These are phyloP conservation scores for Lentinula raphanica DNA, from an alignment of 768 basidiomycete genomes.

Conservation along the genomic window DNA sequence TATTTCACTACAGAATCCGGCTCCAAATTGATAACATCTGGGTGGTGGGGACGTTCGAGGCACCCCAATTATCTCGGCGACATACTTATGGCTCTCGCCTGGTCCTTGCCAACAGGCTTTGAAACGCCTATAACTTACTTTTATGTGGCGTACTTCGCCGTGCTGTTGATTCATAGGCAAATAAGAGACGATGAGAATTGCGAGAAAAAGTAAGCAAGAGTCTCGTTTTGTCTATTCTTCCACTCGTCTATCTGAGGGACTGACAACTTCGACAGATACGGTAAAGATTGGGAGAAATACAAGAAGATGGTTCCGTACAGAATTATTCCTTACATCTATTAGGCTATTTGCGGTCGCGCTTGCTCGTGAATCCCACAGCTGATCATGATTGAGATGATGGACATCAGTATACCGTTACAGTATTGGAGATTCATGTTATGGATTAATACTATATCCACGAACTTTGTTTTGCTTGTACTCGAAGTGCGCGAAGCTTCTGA, in stretches of 20 bases:
- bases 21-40: conserved; percentile 86
- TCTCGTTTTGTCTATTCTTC: neutral
- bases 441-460: too few relatives aligned
- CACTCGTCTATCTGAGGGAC: neutral
- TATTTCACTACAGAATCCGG: conserved; percentile 81
- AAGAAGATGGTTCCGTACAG: conserved; percentile 79
- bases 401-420: neutral
- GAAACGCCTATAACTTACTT: conserved; percentile 94
- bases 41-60: conserved; percentile 94
- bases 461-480: too few relatives aligned
- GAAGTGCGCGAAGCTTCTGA: too few relatives aligned
- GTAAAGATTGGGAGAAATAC: conserved; percentile 91
- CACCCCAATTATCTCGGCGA: conserved; percentile 94
- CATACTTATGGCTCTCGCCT: conserved; percentile 83
- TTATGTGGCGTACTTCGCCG: conserved; percentile 83
- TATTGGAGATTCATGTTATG: too few relatives aligned
- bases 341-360: conserved; percentile 8
- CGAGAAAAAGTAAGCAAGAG: conserved; percentile 64
- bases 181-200: conserved; percentile 89
- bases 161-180: conserved; percentile 89
- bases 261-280: conserved; percentile 54
- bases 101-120: conserved; percentile 92
- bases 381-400: neutral
- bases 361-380: neutral
- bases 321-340: conserved; percentile 84